Evolutionary conservation across 139 green algal species (phyloP), one percentile per base, ranked within the genome.

Genomic region (Mesostigma viride): DNA sequence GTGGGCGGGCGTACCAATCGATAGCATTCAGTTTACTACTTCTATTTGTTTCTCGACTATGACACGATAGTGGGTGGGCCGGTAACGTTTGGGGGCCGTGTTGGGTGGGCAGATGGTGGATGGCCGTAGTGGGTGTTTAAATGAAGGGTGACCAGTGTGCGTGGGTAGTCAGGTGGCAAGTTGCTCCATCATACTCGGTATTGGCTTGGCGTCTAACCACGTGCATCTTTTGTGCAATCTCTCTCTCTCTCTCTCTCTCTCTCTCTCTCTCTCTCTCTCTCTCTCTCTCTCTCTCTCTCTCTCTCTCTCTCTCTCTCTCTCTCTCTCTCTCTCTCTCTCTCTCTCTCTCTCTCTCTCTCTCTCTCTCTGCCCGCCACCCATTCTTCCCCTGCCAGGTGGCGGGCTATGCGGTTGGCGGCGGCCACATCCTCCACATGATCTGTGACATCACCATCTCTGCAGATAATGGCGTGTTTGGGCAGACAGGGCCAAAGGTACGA

Each of bases 371-470:
- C 40, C 40, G 40, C 17, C 40, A 53, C 17, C 35, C 24, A n/a
- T n/a, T n/a, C n/a, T n/a, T n/a, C 89, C 24, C 40, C 14, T 53
- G 17, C 22, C 86, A 88, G 85, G 92, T 98, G 65, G 91, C 91
- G 2, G 92, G 92, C 22, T 97, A 96, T 76, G 92, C 92, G 1
- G 92, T 98, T 11, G 92, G 92, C 4, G 92, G 92, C 0, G 92
- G 92, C 35, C 88, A 98, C 80, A 92, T 98, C 67, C 79, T 98
- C 67, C 92, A 97, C 76, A 96, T 98, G 91, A 75, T 97, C 27
- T 97, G 91, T 70, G 92, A 98, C 76, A 72, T 98, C 57, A 97
- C 92, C 83, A 95, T 98, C 31, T 86, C 92, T 1, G 92, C 92
- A 26, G 92, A 98, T 79, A 98, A 98, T 66, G 91, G 87, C 0